Evolutionary conservation across 257 asterid species (phyloP), one percentile per base, ranked within the genome.

Genomic region (Nemophila menziesii): DNA sequence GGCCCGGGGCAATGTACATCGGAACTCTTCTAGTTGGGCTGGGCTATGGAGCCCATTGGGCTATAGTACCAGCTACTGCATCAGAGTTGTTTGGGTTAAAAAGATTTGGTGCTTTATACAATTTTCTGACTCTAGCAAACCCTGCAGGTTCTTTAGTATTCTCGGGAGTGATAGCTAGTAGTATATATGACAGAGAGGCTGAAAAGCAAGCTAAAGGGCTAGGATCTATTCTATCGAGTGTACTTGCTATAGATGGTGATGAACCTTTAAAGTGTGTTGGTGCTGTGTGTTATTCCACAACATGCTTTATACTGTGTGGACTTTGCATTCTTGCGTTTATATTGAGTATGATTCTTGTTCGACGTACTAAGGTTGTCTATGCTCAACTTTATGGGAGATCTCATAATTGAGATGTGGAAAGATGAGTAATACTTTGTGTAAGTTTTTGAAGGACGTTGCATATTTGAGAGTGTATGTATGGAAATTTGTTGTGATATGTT

Each of bases 41-140:
- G 16, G 97, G 95, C 22, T 87, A 87, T 27, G 97, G 97, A 20
- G 94, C 97, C 11, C 95, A 87, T 59, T 87, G 97, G 97, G 94
- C 97, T 0, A 82, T 87, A 6, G 89, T 87, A 38, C 97, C 95
- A 0, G 94, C 97, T 44, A 64, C 97, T 13, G 87, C 90, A 16
- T 87, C 97, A 0, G 97, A 87, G 68, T 49, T 87, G 37, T 87
- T 87, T 51, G 97, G 95, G 56, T 46, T 87, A 62, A 87, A 83
- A 64, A 87, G 78, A 29, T 87, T 87, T 20, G 95, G 86, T 6
- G 75, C 73, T 16, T 43, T 72, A 15, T 72, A 72, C 59, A 72
- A 72, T 45, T 72, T 68, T 51, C 80, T 72, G 42, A 72, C 80
- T 22, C 56, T 72, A 11, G 80, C 80, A 4, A 72, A 67, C 56